Conservation (phyloP, 495 filamentous ascomycete genomes). For the Tetracladium marchalianum region DNA sequence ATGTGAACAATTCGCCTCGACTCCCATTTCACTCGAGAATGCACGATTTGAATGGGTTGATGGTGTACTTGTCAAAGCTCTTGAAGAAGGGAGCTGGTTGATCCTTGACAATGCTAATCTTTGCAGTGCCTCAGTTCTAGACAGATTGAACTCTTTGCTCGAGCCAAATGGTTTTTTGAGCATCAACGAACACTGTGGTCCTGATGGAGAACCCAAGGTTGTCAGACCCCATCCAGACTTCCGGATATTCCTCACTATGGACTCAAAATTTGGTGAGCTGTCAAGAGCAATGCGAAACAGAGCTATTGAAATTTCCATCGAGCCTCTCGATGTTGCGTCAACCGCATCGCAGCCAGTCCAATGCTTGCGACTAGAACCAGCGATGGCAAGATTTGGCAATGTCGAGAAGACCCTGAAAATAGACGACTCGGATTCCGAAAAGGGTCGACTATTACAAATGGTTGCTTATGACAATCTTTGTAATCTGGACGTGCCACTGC, state of each 20-base stretch:
- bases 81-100: slow-evolving; percentile 83
- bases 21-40: slow-evolving; percentile 39
- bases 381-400: slow-evolving; percentile 10
- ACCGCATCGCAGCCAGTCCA: neutral
- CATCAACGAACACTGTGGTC: slow-evolving; percentile 82
- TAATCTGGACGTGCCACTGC: slow-evolving; percentile 34
- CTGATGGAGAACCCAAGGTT: slow-evolving; percentile 70
- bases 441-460: slow-evolving; percentile 1
- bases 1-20: slow-evolving; percentile 29
- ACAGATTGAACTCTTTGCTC: slow-evolving; percentile 87
- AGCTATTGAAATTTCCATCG: slow-evolving; percentile 80
- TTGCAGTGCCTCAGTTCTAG: slow-evolving; percentile 88
- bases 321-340: slow-evolving; percentile 15
- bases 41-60: slow-evolving; percentile 96
- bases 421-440: slow-evolving; percentile 13
- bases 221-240: slow-evolving; percentile 80
- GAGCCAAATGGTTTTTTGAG: slow-evolving; percentile 81
- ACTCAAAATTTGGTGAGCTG: slow-evolving; percentile 85
- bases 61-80: slow-evolving; percentile 76
- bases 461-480: slow-evolving; percentile 45
- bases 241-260: slow-evolving; percentile 88
- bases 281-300: slow-evolving; percentile 96
- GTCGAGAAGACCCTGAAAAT: slow-evolving; percentile 3
- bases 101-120: slow-evolving; percentile 95
- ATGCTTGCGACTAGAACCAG: slow-evolving; percentile 4